Conservation (phyloP, 441 rosid genomes). For the Isatis lusitanica region DNA sequence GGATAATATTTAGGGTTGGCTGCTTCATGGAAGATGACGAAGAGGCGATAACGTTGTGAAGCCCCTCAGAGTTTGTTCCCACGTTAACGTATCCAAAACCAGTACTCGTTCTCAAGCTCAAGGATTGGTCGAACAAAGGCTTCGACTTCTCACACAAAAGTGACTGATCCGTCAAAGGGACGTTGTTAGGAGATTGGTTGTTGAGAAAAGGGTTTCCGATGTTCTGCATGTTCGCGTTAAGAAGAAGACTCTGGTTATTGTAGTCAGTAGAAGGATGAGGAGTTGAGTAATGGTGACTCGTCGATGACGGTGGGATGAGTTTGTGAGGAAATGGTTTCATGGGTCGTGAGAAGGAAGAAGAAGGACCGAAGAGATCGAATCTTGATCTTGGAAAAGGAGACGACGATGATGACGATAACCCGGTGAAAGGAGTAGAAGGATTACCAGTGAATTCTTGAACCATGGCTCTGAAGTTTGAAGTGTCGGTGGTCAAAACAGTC, state of each 20-base stretch:
- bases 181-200: conserved; percentile 43
- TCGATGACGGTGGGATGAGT: conserved; percentile 39
- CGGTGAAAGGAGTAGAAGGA: conserved; percentile 65
- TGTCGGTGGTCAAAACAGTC: conserved; percentile 73
- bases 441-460: conserved; percentile 80
- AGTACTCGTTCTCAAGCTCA: conserved; percentile 31
- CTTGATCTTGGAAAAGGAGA: conserved; percentile 46
- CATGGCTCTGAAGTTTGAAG: conserved; percentile 75
- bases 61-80: conserved; percentile 50
- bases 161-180: conserved; percentile 18
- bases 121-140: conserved; percentile 30
- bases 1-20: conserved; percentile 25
- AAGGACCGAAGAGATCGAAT: conserved; percentile 45
- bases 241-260: conserved; percentile 29
- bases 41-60: conserved; percentile 38
- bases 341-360: conserved; percentile 44
- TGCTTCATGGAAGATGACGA: conserved; percentile 30
- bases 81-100: conserved; percentile 41
- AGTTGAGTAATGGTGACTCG: conserved; percentile 22
- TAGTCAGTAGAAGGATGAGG: conserved; percentile 30
- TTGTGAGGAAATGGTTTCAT: conserved; percentile 71
- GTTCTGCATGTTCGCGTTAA: conserved; percentile 39
- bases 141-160: conserved; percentile 42
- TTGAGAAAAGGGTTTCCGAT: conserved; percentile 49
- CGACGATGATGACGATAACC: conserved; percentile 41